These are phyloP conservation scores for Tympanopsis confertula DNA, from an alignment of 2,329 filamentous ascomycete species.

Conservation along the genomic window DNA sequence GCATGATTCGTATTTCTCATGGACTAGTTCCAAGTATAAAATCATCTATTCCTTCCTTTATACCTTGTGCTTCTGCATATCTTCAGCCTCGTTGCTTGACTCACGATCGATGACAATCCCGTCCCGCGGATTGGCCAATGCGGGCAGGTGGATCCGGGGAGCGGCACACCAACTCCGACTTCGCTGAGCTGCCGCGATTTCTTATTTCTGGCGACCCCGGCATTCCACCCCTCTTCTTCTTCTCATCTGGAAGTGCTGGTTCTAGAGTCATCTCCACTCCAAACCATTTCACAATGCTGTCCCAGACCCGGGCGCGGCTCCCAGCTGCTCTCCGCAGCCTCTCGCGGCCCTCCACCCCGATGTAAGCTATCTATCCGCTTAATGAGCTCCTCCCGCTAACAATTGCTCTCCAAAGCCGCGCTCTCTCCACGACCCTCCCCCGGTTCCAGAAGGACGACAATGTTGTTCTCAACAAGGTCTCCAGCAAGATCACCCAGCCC, in stretches of 20 bases:
- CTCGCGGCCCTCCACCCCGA: conserved; percentile 4
- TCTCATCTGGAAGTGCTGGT: background rate
- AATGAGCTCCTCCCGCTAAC: background rate
- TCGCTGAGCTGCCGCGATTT: background rate
- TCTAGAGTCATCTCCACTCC: too few relatives aligned
- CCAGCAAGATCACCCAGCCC: conserved; percentile 78
- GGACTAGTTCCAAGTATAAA: too few relatives aligned
- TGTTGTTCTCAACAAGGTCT: conserved; percentile 68
- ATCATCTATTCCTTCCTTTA: background rate
- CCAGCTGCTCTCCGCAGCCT: conserved; percentile 13
- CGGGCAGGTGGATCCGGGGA: background rate
- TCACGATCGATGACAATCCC: background rate
- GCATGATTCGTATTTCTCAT: too few relatives aligned
- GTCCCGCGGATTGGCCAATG: background rate
- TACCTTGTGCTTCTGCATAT: background rate
- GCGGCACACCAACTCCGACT: background rate
- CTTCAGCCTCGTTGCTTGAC: background rate
- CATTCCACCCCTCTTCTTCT: background rate
- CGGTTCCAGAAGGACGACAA: conserved; percentile 30
- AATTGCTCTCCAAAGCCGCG: conserved; percentile 12
- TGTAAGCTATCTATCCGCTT: conserved; percentile 5
- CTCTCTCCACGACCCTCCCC: conserved; percentile 29
- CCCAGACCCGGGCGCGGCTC: conserved; percentile 15
- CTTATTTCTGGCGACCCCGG: background rate
- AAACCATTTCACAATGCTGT: conserved; percentile 11